A percentile compares a stretch with the other conserved stretches of the same genome.
Conservation (phyloP, 2,329 filamentous ascomycete genomes). For the Fusarium anguioides region DNA sequence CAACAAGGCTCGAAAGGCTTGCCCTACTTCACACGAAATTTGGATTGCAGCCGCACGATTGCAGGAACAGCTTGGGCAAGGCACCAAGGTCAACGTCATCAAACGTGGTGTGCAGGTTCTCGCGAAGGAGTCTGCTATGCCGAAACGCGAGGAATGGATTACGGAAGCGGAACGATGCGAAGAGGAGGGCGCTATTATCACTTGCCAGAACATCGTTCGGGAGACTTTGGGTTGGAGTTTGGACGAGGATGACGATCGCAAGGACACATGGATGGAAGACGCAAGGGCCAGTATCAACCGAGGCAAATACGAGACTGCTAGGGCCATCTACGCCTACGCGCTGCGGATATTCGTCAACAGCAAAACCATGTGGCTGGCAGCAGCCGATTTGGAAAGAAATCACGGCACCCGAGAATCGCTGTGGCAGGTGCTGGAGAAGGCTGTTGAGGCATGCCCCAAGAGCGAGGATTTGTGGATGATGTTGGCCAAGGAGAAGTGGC, state of each 20-base stretch:
- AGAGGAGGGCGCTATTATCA: constrained; percentile 86
- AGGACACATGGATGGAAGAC: constrained; percentile 96
- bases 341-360: constrained; percentile 90
- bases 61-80: constrained; percentile 87
- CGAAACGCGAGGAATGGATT: constrained; percentile 98
- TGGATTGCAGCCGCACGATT: constrained; percentile 95
- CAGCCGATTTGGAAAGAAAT: constrained; percentile 89
- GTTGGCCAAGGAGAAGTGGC: constrained; percentile 94
- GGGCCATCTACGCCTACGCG: constrained; percentile 93
- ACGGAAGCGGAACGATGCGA: constrained; percentile 94
- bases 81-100: constrained; percentile 88
- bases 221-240: constrained; percentile 94
- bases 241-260: constrained; percentile 95
- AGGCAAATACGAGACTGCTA: constrained; percentile 87
- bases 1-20: constrained; percentile 92
- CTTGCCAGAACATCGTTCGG: constrained; percentile 88
- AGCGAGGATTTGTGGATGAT: constrained; percentile 96
- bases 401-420: constrained; percentile 87
- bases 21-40: constrained; percentile 92
- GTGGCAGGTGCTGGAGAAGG: constrained; percentile 88
- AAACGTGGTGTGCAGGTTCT: constrained; percentile 90
- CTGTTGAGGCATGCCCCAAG: constrained; percentile 91
- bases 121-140: constrained; percentile 92
- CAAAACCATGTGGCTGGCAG: constrained; percentile 88
- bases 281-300: constrained; percentile 83